A percentile compares a stretch with the other conserved stretches of the same genome.
phyloP scores from a whole-genome alignment of 129 eudicot genomes.

The Ambrosia trifida region DNA sequence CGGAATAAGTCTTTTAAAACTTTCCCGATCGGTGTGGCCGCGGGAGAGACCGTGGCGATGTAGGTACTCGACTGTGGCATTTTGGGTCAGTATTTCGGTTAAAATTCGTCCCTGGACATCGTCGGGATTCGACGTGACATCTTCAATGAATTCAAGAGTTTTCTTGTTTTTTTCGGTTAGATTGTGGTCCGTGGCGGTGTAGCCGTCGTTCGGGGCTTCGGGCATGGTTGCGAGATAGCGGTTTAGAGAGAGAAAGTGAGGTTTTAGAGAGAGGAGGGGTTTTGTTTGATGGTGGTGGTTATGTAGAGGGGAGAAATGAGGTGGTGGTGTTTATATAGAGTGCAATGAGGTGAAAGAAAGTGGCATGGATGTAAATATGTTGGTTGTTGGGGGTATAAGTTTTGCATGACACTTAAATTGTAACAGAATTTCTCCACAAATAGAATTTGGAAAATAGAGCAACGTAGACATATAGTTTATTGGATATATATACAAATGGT shows the following conservation, averaged over 20 bases:
- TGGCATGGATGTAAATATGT: conserved; percentile 11
- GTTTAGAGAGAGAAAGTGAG: neutral
- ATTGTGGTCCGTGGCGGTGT: neutral
- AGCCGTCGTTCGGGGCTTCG: neutral
- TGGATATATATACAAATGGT: too few species aligned
- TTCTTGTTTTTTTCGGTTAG: conserved; percentile 34
- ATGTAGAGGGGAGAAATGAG: neutral
- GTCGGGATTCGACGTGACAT: conserved; percentile 55
- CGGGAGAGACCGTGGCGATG: conserved; percentile 48
- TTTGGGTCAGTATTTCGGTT: conserved; percentile 54
- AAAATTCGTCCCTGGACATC: conserved; percentile 47
- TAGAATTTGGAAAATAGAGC: too few species aligned
- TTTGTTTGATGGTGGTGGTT: neutral
- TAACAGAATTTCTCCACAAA: too few species aligned
- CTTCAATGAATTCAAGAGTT: conserved; percentile 62
- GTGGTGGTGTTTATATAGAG: conserved; percentile 14
- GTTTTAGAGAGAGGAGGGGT: neutral
- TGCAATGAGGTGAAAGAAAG: neutral
- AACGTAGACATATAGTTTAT: too few species aligned
- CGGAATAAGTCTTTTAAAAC: conserved; percentile 58
- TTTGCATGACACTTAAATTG: neutral
- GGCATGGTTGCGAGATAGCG: neutral
- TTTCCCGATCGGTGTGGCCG: conserved; percentile 46
- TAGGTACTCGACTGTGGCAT: conserved; percentile 56
- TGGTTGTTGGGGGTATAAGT: neutral